A percentile compares a stretch with the other conserved stretches of the same genome.
These are phyloP conservation scores for Conticribra guillardii DNA, from an alignment of 108 stramenopile genomes.

Conservation along the genomic window DNA sequence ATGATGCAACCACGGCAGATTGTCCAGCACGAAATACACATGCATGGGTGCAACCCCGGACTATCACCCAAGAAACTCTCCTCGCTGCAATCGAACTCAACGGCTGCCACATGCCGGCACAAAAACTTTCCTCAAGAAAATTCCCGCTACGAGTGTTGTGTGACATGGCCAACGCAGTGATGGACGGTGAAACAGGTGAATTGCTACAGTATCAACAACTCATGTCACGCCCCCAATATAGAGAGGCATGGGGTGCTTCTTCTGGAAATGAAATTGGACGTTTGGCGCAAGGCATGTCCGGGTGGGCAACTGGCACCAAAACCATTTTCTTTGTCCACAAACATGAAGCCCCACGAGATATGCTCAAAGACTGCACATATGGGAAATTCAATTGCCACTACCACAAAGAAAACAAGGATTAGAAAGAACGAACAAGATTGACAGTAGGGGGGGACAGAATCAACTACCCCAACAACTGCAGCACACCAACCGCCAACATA, in stretches of 20 bases:
- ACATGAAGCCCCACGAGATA: conserved; percentile 18
- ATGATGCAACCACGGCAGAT: no score
- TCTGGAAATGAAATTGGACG: conserved; percentile 19
- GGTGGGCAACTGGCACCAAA: conserved; percentile 8
- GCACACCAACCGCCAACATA: conserved; percentile 30
- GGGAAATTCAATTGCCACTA: conserved; percentile 18
- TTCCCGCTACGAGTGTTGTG: not conserved
- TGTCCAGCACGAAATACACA: not conserved
- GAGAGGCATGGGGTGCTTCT: conserved; percentile 5
- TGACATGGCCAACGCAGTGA: conserved; percentile 3
- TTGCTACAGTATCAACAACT: conserved; percentile 13
- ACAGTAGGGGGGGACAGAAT: conserved; percentile 52
- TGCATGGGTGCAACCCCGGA: not conserved
- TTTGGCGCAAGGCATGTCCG: conserved; percentile 4
- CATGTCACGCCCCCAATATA: not conserved
- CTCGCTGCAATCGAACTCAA: not conserved
- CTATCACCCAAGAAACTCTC: not conserved
- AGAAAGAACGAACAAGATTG: conserved; percentile 5
- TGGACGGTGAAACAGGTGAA: conserved; percentile 11
- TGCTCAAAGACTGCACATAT: conserved; percentile 24
- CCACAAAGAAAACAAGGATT: conserved; percentile 31
- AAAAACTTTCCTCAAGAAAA: not conserved
- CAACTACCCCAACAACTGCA: not conserved
- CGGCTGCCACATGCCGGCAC: not conserved
- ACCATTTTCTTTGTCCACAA: conserved; percentile 30